Conservation (phyloP, 2,329 filamentous ascomycete genomes). For the Xenosphaeropsis pyriputrescens region DNA sequence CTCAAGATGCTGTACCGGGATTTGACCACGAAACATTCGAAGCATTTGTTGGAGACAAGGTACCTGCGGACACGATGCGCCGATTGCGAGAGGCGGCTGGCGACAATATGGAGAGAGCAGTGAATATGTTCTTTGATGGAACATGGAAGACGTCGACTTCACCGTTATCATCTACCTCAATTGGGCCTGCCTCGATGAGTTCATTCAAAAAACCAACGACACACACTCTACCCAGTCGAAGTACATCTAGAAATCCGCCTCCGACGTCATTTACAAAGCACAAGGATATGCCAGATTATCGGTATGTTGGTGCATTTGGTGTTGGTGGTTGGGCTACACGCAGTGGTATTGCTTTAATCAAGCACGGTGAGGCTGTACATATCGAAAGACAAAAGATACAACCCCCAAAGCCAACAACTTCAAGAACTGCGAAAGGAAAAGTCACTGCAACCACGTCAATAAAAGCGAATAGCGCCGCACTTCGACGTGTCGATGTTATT, state of each 20-base stretch:
- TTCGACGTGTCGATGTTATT: conserved; percentile 65
- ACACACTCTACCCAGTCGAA: neutral
- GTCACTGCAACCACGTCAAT: conserved; percentile 8
- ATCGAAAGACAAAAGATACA: conserved; percentile 79
- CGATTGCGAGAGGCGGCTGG: conserved; percentile 38
- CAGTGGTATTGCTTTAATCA: conserved; percentile 61
- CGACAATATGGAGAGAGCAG: conserved; percentile 42
- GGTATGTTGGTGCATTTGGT: conserved; percentile 88
- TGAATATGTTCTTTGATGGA: conserved; percentile 58
- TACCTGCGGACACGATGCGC: conserved; percentile 31
- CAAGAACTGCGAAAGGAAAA: conserved; percentile 27
- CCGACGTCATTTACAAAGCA: conserved; percentile 14
- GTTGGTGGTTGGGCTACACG: conserved; percentile 84
- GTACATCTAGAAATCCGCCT: conserved; percentile 6
- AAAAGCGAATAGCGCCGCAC: conserved; percentile 25
- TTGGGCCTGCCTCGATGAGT: conserved; percentile 3
- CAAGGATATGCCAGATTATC: conserved; percentile 28
- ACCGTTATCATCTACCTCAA: conserved; percentile 1
- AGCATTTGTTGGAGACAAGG: conserved; percentile 40
- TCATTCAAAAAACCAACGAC: neutral
- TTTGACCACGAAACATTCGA: conserved; percentile 47
- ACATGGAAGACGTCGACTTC: conserved; percentile 30
- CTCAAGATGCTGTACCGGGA: conserved; percentile 6
- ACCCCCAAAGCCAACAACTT: conserved; percentile 29
- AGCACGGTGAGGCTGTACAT: conserved; percentile 67